Evolutionary conservation across 2,329 filamentous ascomycete genomes (phyloP).

Genomic region (Aspergillus tamarii): DNA sequence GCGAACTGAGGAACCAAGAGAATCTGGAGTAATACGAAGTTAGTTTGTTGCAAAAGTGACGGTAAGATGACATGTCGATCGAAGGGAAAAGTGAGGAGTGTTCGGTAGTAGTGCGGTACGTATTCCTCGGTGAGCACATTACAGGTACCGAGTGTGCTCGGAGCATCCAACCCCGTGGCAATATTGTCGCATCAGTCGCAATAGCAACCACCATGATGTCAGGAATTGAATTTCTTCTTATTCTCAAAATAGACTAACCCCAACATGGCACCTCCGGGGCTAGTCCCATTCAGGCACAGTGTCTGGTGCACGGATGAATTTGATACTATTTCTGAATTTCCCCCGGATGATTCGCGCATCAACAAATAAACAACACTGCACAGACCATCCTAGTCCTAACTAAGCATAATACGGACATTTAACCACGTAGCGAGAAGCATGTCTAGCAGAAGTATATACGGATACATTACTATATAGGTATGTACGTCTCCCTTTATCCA

Average conservation of each 20-base stretch:
- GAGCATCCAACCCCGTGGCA: neutral
- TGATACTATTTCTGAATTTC: neutral
- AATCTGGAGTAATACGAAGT: neutral
- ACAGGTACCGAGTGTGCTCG: neutral
- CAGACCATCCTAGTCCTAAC: neutral
- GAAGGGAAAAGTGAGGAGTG: neutral
- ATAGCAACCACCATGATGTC: conserved; percentile 8
- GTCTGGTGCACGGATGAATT: neutral
- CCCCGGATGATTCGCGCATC: neutral
- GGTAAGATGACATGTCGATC: neutral
- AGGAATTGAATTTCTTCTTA: conserved; percentile 6
- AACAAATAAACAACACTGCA: neutral
- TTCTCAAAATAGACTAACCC: neutral
- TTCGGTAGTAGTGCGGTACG: neutral
- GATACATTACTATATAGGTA: neutral
- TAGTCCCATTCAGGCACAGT: neutral
- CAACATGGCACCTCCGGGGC: neutral
- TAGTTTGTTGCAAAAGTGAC: neutral
- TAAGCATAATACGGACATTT: neutral
- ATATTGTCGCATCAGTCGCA: neutral
- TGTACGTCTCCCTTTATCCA: neutral
- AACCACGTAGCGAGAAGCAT: neutral
- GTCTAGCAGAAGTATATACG: neutral
- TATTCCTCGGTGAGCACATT: neutral
- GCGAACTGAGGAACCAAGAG: neutral